Evolutionary conservation across 1,284 basidiomycete species (phyloP).

Genomic region (Microbotryum lychnidis-dioicae): DNA sequence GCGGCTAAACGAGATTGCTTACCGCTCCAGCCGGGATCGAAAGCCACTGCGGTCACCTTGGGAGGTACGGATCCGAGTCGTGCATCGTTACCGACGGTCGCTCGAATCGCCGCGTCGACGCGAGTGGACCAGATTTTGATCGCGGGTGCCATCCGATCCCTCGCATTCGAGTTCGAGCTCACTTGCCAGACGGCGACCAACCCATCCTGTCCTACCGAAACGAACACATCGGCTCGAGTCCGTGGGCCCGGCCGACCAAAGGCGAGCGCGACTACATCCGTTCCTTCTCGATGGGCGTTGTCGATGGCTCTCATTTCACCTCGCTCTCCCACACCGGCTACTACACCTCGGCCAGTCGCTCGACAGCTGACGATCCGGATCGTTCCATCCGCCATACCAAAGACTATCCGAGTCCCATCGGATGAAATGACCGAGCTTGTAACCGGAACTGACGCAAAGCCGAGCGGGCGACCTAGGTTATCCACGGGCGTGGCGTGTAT

Average conservation of each 20-base stretch:
- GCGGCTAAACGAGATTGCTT: slow-evolving; percentile 6
- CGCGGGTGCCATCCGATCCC: slow-evolving; percentile 10
- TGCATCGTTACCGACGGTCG: not conserved
- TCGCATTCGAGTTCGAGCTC: not conserved
- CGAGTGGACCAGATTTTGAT: slow-evolving; percentile 13
- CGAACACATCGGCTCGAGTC: slow-evolving; percentile 17
- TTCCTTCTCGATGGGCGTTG: slow-evolving; percentile 11
- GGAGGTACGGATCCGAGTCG: not conserved
- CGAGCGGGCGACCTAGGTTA: slow-evolving; percentile 22
- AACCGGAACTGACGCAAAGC: slow-evolving; percentile 9
- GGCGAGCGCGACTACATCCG: slow-evolving; percentile 1
- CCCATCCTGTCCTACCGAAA: slow-evolving; percentile 23
- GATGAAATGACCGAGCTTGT: slow-evolving; percentile 16
- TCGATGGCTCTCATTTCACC: slow-evolving; percentile 6
- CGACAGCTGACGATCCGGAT: slow-evolving; percentile 13
- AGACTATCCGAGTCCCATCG: slow-evolving; percentile 24
- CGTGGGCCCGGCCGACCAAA: slow-evolving; percentile 10
- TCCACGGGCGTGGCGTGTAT: slow-evolving; percentile 28
- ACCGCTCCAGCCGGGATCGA: slow-evolving; percentile 22
- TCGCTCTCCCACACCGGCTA: not conserved
- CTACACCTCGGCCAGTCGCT: not conserved
- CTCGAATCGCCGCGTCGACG: slow-evolving; percentile 6
- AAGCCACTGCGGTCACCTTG: slow-evolving; percentile 6
- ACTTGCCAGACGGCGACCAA: slow-evolving; percentile 20
- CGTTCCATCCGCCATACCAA: slow-evolving; percentile 32